Conservation (phyloP, 2,329 filamentous ascomycete genomes). For the Calonectria pseudoturangicola region DNA sequence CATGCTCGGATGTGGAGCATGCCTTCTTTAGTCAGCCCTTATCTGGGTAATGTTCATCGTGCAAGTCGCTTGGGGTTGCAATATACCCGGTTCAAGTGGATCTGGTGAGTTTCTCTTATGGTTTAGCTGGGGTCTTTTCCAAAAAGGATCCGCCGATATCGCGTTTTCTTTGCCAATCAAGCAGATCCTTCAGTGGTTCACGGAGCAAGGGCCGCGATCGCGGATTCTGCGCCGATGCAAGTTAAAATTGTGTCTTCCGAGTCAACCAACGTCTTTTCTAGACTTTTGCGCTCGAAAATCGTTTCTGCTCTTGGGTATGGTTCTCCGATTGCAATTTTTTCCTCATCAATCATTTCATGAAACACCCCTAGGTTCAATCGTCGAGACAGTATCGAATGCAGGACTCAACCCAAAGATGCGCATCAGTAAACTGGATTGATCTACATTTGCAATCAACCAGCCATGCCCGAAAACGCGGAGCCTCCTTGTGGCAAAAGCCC, state of each 20-base stretch:
- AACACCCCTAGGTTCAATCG: not conserved
- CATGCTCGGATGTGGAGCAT: too few relatives aligned
- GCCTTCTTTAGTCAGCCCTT: too few relatives aligned
- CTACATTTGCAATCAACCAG: too few relatives aligned
- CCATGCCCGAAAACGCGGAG: not conserved
- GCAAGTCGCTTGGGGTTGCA: not conserved
- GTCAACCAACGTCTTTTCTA: not conserved
- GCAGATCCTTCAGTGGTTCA: not conserved
- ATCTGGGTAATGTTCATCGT: too few relatives aligned
- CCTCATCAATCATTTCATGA: not conserved
- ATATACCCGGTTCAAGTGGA: not conserved
- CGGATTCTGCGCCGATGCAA: conserved; percentile 25
- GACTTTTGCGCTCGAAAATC: not conserved
- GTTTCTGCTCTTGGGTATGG: not conserved
- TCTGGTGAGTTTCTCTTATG: not conserved
- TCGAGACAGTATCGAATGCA: too few relatives aligned
- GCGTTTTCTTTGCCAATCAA: conserved; percentile 10
- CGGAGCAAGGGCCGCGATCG: conserved; percentile 13
- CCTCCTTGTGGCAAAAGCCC: not conserved
- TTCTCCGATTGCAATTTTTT: not conserved
- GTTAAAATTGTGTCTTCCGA: not conserved
- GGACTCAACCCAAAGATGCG: not conserved
- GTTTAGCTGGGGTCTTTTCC: not conserved
- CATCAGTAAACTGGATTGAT: not conserved
- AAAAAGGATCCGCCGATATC: conserved; percentile 21